Evolutionary conservation across 2,329 filamentous ascomycete genomes (phyloP), one percentile per base, ranked within the genome.

Genomic region (Juglanconis oblonga): DNA sequence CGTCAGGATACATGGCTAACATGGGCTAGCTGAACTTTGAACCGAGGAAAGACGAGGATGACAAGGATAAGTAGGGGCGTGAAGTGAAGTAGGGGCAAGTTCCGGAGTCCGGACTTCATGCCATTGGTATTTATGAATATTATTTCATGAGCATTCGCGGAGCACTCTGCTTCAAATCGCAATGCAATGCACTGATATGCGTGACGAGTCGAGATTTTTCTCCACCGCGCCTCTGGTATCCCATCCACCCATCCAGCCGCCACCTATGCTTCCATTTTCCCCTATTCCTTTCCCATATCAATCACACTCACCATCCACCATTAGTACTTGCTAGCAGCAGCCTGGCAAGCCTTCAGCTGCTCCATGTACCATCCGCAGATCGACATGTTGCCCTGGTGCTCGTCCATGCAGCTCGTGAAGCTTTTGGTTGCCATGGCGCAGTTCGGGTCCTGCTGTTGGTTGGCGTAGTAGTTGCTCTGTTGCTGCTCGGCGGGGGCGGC

Each of bases 281-380:
- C 49, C 47, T 44, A 29, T 24, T 10, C 52, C 40, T n/a, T 59
- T 63, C 5, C 17, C 36, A n/a, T 29, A 29, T 24, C 45, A 65
- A 36, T 47, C 32, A 11, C 31, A 13, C 35, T 7, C 9, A 36
- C 4, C 45, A 24, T 48, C 24, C 17, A 29, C 45, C 45, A 29
- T 73, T 86, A 91, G 79, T 91, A 91, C 69, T 80, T 86, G 76
- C 81, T 86, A 58, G 90, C 88, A 68, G 91, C 90, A 66, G 85
- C 79, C 81, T 94, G 90, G 83, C 90, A 94, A 59, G 90, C 89
- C 83, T 93, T 94, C 17, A 99, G 83, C 85, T 99, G 94, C 76
- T 99, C 95, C 70, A 99, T 80, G 77, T 99, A 99, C 93, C 94
- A 99, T 67, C 90, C 90, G 81, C 95, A 99, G 73, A 97, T 96